phyloP scores from a whole-genome alignment of 164 flowering plant species.

The Houttuynia cordata region DNA sequence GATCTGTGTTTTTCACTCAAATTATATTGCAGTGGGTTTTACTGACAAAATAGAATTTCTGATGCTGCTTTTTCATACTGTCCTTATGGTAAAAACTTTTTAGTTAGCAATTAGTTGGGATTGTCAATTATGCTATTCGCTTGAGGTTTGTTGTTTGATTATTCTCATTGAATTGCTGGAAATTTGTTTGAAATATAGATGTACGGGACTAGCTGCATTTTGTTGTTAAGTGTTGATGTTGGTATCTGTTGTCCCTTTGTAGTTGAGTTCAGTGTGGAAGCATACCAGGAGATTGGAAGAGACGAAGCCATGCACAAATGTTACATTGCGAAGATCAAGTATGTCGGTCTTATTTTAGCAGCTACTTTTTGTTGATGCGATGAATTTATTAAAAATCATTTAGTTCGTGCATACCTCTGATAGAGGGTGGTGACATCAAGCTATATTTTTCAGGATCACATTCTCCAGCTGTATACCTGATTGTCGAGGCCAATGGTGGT shows the following conservation, averaged over 20 bases:
- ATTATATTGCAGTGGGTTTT: too few relatives aligned
- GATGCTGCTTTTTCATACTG: not conserved
- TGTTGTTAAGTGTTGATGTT: not conserved
- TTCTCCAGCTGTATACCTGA: constrained; percentile 41
- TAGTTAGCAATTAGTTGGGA: not conserved
- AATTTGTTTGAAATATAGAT: not conserved
- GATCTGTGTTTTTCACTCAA: too few relatives aligned
- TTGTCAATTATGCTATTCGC: not conserved
- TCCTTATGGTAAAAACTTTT: too few relatives aligned
- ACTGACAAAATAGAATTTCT: too few relatives aligned
- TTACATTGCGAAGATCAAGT: constrained; percentile 19
- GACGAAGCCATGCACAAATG: constrained; percentile 40
- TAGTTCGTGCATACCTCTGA: not conserved
- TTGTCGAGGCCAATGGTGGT: constrained; percentile 93
- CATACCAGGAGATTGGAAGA: constrained; percentile 35
- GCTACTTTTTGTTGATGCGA: too few relatives aligned
- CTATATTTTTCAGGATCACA: constrained; percentile 21
- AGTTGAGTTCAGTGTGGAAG: constrained; percentile 71
- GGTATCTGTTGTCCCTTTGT: constrained; percentile 9
- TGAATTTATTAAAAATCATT: too few relatives aligned
- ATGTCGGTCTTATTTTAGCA: not conserved
- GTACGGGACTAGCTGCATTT: not conserved
- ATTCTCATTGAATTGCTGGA: not conserved
- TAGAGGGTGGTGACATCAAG: not conserved
- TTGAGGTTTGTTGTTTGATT: not conserved